These are phyloP conservation scores for Verticillium dahliae DNA, from an alignment of 2,329 filamentous ascomycete genomes.

Conservation along the genomic window DNA sequence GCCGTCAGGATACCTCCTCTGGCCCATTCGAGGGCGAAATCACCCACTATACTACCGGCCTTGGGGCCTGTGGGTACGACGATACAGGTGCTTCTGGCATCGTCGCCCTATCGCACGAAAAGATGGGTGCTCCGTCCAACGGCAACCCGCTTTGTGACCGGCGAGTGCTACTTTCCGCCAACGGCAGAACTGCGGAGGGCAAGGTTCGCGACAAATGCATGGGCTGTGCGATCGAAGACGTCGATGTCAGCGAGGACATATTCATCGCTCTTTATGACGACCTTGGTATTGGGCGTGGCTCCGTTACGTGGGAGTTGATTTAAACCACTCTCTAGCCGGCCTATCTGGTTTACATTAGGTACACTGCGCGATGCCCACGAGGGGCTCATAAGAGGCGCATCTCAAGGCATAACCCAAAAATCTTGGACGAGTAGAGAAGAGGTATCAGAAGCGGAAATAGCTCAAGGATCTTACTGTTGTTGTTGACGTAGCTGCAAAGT, in stretches of 20 bases:
- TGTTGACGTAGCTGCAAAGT: too few species aligned
- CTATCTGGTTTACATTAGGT: not conserved
- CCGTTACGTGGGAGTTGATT: slow-evolving; percentile 37
- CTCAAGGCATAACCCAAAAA: too few species aligned
- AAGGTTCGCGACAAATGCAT: slow-evolving; percentile 10
- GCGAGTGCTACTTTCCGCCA: not conserved
- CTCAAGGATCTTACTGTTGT: too few species aligned
- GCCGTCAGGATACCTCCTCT: slow-evolving; percentile 1
- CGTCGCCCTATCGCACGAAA: slow-evolving; percentile 8
- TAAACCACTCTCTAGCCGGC: not conserved
- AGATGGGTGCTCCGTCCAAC: slow-evolving; percentile 9
- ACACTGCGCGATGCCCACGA: not conserved
- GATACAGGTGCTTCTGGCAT: slow-evolving; percentile 3
- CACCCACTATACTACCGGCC: slow-evolving; percentile 6
- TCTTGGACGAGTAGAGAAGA: too few species aligned
- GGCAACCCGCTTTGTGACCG: slow-evolving; percentile 7
- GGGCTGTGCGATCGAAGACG: slow-evolving; percentile 1
- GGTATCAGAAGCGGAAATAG: too few species aligned
- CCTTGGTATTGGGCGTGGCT: slow-evolving; percentile 4
- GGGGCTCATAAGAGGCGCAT: not conserved
- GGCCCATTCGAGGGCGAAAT: slow-evolving; percentile 6
- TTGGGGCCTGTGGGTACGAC: slow-evolving; percentile 6
- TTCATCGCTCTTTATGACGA: slow-evolving; percentile 3
- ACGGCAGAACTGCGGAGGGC: slow-evolving; percentile 1
- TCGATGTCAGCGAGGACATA: slow-evolving; percentile 6